Base-by-base conservation (phyloP, 257 asterid genomes). In the Ligustrum vulgare region DNA sequence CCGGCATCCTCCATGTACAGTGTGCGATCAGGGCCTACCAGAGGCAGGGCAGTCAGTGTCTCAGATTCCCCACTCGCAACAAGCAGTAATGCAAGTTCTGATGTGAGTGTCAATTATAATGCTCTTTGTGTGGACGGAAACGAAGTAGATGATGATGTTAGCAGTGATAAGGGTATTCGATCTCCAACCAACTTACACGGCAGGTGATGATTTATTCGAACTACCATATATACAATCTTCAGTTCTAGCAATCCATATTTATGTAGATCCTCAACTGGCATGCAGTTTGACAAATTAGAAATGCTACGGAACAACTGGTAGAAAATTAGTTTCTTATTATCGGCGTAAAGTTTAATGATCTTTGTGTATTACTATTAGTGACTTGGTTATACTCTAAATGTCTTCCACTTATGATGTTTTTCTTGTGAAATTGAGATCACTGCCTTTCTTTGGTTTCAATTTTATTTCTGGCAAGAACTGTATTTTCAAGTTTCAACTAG, bases 1-100 rank as follows among this genome's bases (percentile, higher is more conserved):
- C 99, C 97, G 20, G 97, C 96, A 45, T 92, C 97, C 74, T 89
- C 98, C 47, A 88, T 94, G 97, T 94, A 94, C 71, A 94, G 97
- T 49, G 98, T 94, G 86, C 87, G 99, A 88, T 85, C 98, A 9
- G 97, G 97, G 47, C 88, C 92, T 11, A 43, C 74, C 75, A 88
- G 88, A 81, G 84, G 90, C 85, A 80, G 84, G 73, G 80, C 91
- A 23, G 86, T 72, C n/a, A 89, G 96, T 56, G 88, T 92, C 32
- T 90, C 93, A 18, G 99, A 89, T 78, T 94, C 99, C 58, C 98
- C 99, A 9, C 95, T 91, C 25, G 96, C 97, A 18, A 92, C 98
- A 0, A 94, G 99, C 83, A 94, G 99, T 79, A 92, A 90, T 82
- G 95, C 91, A 72, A 94, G 99, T 79, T 94, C 99, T 16, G 99